phyloP scores from a whole-genome alignment of 352 stramenopile species.

The Phytophthora foliorum region DNA sequence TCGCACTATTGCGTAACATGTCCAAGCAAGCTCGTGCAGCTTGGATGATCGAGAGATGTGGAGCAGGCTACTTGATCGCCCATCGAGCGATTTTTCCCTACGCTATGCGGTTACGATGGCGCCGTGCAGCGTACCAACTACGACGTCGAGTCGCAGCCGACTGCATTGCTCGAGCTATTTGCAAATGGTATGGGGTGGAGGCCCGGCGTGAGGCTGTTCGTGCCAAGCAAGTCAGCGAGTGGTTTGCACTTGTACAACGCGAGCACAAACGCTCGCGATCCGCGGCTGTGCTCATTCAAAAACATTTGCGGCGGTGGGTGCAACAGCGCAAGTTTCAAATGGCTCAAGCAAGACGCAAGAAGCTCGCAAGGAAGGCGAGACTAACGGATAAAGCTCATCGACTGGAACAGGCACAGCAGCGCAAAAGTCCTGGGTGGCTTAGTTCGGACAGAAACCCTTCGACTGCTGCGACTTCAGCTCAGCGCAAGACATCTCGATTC shows the following conservation, averaged over 20 bases:
- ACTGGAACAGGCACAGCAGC: conserved; percentile 3
- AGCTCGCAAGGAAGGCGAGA: conserved; percentile 36
- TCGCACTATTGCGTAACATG: conserved; percentile 49
- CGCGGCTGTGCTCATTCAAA: conserved; percentile 56
- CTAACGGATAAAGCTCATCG: conserved; percentile 38
- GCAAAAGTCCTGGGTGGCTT: background rate
- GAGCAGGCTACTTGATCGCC: conserved; percentile 64
- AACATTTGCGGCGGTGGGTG: conserved; percentile 56
- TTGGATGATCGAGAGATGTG: conserved; percentile 58
- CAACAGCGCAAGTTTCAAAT: conserved; percentile 56
- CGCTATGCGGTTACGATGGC: conserved; percentile 45
- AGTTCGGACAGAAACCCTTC: conserved; percentile 1
- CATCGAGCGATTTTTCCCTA: conserved; percentile 51
- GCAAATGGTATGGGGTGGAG: conserved; percentile 32
- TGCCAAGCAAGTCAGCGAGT: conserved; percentile 33
- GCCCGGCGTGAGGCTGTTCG: conserved; percentile 16
- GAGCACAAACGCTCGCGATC: conserved; percentile 29
- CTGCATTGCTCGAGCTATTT: conserved; percentile 23
- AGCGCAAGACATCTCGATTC: conserved; percentile 4
- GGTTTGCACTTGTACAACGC: conserved; percentile 32
- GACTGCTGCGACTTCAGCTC: background rate
- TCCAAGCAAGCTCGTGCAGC: conserved; percentile 46
- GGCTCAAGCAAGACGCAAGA: conserved; percentile 35
- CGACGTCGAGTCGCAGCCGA: conserved; percentile 29
- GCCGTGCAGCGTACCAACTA: conserved; percentile 29